phyloP scores from a whole-genome alignment of 140 eudicot species.

The Bidens hawaiensis region DNA sequence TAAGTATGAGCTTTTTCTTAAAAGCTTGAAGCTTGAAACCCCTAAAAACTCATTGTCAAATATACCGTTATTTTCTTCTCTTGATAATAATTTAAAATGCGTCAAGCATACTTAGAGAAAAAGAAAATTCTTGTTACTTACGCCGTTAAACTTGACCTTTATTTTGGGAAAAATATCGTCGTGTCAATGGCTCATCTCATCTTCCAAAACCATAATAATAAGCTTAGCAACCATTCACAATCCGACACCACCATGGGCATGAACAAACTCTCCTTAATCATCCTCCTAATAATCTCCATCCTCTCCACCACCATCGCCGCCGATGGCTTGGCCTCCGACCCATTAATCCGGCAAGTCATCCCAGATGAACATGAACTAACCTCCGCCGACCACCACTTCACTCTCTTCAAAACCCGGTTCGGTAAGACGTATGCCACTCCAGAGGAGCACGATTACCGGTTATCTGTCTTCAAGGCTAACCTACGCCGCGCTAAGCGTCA shows the following conservation, averaged over 20 bases:
- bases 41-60: no score
- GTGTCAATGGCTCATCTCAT: slow-evolving; percentile 23
- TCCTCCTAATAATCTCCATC: slow-evolving; percentile 21
- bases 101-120: no score
- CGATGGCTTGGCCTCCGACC: slow-evolving; percentile 33
- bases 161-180: slow-evolving; percentile 15
- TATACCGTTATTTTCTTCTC: no score
- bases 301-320: slow-evolving; percentile 18
- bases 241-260: slow-evolving; percentile 30
- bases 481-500: slow-evolving; percentile 72
- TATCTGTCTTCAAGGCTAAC: no score
- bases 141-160: no score
- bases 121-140: no score
- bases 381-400: slow-evolving; percentile 70
- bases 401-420: slow-evolving; percentile 62
- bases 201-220: slow-evolving; percentile 24
- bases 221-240: no score
- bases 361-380: slow-evolving; percentile 40
- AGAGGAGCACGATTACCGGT: slow-evolving; percentile 73
- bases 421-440: slow-evolving; percentile 51
- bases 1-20: no score
- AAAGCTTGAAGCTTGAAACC: no score
- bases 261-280: slow-evolving; percentile 32
- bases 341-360: slow-evolving; percentile 71
- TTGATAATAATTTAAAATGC: no score